phyloP scores from a whole-genome alignment of 192 early-diverging fungal genomes.

The Entophlyctis helioformis region DNA sequence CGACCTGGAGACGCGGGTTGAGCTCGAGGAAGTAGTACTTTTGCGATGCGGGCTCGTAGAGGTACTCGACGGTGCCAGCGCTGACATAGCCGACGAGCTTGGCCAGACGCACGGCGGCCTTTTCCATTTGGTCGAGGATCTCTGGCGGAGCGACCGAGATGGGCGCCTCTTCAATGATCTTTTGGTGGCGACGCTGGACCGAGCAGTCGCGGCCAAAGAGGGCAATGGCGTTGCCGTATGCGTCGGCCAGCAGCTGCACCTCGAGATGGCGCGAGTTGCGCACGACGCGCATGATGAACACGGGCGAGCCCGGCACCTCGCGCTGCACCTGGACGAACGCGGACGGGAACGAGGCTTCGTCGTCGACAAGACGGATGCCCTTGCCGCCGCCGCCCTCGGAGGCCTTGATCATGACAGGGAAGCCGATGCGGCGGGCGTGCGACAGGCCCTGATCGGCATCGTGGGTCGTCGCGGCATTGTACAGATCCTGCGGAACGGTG shows the following conservation, averaged over 20 bases:
- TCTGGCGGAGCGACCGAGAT: constrained; percentile 59
- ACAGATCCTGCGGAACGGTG: constrained; percentile 69
- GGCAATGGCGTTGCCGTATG: constrained; percentile 95
- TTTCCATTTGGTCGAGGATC: constrained; percentile 82
- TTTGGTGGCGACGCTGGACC: constrained; percentile 96
- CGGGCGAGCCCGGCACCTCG: constrained; percentile 93
- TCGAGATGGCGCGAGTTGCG: constrained; percentile 90
- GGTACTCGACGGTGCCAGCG: constrained; percentile 80
- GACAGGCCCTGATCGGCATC: constrained; percentile 74
- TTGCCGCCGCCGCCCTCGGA: constrained; percentile 98
- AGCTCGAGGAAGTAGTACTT: constrained; percentile 94
- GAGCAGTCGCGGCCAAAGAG: constrained; percentile 98
- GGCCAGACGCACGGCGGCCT: constrained; percentile 89
- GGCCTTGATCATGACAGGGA: constrained; percentile 98
- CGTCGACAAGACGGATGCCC: constrained; percentile 90
- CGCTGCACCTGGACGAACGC: constrained; percentile 80
- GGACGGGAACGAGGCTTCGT: constrained; percentile 56
- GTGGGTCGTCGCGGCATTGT: constrained; percentile 70
- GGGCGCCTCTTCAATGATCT: constrained; percentile 98
- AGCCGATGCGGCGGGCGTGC: constrained; percentile 83
- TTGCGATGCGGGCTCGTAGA: constrained; percentile 77
- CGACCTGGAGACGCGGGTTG: constrained; percentile 96
- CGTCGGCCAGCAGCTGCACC: constrained; percentile 91
- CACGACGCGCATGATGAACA: constrained; percentile 98
- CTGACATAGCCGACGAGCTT: constrained; percentile 84